Percentiles rank a stretch among this genome's conserved stretches.
These are phyloP conservation scores for Davidsoniella neocaledoniae DNA, from an alignment of 2,329 filamentous ascomycete species.

Conservation along the genomic window DNA sequence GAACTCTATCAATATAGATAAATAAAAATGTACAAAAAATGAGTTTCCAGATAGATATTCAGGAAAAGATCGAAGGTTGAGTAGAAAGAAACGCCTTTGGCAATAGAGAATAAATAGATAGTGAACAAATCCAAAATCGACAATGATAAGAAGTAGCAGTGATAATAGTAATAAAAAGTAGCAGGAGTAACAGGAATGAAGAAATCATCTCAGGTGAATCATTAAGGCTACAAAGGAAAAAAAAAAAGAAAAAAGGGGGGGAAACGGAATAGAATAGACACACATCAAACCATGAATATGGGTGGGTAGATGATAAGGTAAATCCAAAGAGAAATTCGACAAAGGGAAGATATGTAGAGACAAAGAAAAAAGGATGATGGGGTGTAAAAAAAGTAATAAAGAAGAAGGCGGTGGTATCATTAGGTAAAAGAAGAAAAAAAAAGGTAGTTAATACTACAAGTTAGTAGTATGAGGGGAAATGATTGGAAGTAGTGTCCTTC, in stretches of 20 bases:
- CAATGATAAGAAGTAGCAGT: neutral
- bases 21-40: neutral
- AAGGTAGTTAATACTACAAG: no score
- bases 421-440: neutral
- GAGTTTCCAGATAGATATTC: neutral
- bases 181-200: neutral
- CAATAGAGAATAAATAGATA: neutral
- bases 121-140: neutral
- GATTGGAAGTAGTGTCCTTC: no score
- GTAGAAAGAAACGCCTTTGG: neutral
- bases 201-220: constrained; percentile 1
- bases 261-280: neutral
- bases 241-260: neutral
- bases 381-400: neutral
- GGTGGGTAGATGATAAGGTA: neutral
- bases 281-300: no score
- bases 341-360: neutral
- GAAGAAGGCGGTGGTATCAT: neutral
- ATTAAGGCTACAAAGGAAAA: neutral
- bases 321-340: neutral
- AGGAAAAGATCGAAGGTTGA: neutral
- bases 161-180: neutral
- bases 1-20: neutral
- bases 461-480: no score
- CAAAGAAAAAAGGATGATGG: neutral